Evolutionary conservation across 2,329 filamentous ascomycete species (phyloP).

Genomic region (Aspergillus sp.): DNA sequence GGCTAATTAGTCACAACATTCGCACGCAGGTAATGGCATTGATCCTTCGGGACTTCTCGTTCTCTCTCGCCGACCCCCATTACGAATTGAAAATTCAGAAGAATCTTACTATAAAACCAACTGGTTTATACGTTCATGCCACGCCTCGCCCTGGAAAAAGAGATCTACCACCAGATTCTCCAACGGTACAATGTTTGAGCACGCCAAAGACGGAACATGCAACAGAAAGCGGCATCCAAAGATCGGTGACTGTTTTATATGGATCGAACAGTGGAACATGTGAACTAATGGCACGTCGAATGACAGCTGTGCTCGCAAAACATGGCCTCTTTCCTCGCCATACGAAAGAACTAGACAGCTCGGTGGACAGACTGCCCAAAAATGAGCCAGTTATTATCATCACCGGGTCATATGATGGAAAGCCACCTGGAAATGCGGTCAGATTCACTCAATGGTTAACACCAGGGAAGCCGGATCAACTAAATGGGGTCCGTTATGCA

Average conservation of each 20-base stretch:
- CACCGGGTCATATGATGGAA: constrained; percentile 69
- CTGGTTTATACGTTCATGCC: constrained; percentile 61
- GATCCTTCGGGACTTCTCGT: constrained; percentile 69
- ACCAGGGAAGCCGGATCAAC: constrained; percentile 31
- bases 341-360: constrained; percentile 52
- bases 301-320: constrained; percentile 55
- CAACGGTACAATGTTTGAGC: neutral
- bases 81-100: constrained; percentile 37
- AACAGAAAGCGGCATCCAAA: neutral
- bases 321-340: constrained; percentile 53
- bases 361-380: constrained; percentile 58
- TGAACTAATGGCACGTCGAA: constrained; percentile 62
- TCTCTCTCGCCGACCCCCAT: constrained; percentile 58
- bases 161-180: neutral
- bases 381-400: constrained; percentile 64
- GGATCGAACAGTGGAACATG: constrained; percentile 75
- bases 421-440: constrained; percentile 68
- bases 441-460: constrained; percentile 66
- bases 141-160: constrained; percentile 46
- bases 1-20: too few relatives aligned
- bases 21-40: constrained; percentile 61
- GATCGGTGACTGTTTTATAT: constrained; percentile 62
- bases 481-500: constrained; percentile 60
- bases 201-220: neutral
- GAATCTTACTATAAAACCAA: constrained; percentile 41